These are phyloP conservation scores for Eucalyptus cloeziana DNA, from an alignment of 345 rosid species.

Conservation along the genomic window DNA sequence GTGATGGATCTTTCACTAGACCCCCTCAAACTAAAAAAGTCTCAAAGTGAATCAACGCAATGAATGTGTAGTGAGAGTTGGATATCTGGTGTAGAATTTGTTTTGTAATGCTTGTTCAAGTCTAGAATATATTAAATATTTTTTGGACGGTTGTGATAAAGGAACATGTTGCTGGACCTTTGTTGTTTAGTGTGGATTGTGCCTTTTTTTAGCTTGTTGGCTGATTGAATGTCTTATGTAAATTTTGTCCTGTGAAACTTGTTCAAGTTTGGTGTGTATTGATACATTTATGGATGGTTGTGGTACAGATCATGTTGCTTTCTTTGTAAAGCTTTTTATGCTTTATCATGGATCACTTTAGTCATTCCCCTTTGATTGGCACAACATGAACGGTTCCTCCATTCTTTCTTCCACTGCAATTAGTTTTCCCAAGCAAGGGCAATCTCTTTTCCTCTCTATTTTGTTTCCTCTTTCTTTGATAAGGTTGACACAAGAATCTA, in stretches of 20 bases:
- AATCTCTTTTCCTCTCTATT: neutral
- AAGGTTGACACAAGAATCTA: neutral
- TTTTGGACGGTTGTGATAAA: neutral
- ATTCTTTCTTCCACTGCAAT: neutral
- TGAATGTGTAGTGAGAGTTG: neutral
- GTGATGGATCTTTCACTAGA: neutral
- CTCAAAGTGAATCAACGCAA: neutral
- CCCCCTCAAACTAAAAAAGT: neutral
- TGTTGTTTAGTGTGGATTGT: neutral
- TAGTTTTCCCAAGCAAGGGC: neutral
- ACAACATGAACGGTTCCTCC: neutral
- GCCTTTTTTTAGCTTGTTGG: neutral
- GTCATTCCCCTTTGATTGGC: neutral
- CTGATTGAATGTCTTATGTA: neutral
- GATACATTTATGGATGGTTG: neutral
- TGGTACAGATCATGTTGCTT: neutral
- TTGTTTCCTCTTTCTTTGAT: neutral
- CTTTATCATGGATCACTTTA: neutral
- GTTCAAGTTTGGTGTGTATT: neutral
- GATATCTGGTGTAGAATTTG: neutral
- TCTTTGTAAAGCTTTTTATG: neutral
- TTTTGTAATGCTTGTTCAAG: neutral
- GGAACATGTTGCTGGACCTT: neutral
- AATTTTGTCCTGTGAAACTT: fast-evolving
- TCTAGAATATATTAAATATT: neutral